A percentile compares a stretch with the other conserved stretches of the same genome.
Evolutionary conservation across 805 yeast genomes (phyloP).

Genomic region (Candida oleophila): DNA sequence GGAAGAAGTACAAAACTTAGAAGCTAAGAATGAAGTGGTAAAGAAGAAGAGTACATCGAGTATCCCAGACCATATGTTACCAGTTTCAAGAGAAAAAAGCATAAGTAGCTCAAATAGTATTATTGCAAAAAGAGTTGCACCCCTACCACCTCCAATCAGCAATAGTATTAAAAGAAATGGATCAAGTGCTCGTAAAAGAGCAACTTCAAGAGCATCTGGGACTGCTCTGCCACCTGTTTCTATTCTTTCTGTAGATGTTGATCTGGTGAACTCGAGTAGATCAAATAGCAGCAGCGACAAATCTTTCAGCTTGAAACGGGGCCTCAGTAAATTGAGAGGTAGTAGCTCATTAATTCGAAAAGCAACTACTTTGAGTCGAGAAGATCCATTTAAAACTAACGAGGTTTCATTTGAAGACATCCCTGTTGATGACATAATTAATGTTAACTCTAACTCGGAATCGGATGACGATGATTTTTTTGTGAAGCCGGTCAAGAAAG

Average conservation of each 20-base stretch:
- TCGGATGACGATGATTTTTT: constrained; percentile 24
- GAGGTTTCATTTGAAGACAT: constrained; percentile 72
- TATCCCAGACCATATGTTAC: neutral
- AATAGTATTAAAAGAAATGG: constrained; percentile 6
- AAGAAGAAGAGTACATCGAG: constrained; percentile 2
- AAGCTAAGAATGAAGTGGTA: constrained; percentile 3
- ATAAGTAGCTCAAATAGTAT: constrained; percentile 25
- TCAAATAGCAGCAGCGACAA: constrained; percentile 11
- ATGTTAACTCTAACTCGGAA: constrained; percentile 8
- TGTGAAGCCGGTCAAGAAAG: constrained; percentile 13
- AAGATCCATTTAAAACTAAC: constrained; percentile 67
- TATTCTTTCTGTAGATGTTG: constrained; percentile 11
- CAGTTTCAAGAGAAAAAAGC: constrained; percentile 7
- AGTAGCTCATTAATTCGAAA: constrained; percentile 10
- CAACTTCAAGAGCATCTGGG: neutral
- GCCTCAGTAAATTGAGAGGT: constrained; percentile 7
- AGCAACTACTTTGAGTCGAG: constrained; percentile 8
- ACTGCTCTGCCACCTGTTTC: constrained; percentile 8
- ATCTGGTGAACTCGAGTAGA: constrained; percentile 11
- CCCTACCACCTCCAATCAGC: constrained; percentile 56
- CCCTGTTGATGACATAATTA: constrained; percentile 38
- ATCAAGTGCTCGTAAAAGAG: constrained; percentile 1
- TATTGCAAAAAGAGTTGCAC: constrained; percentile 70
- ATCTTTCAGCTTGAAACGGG: constrained; percentile 9
- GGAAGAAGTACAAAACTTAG: neutral